phyloP scores from a whole-genome alignment of 768 basidiomycete species.

The Psilocybe cyanescens region DNA sequence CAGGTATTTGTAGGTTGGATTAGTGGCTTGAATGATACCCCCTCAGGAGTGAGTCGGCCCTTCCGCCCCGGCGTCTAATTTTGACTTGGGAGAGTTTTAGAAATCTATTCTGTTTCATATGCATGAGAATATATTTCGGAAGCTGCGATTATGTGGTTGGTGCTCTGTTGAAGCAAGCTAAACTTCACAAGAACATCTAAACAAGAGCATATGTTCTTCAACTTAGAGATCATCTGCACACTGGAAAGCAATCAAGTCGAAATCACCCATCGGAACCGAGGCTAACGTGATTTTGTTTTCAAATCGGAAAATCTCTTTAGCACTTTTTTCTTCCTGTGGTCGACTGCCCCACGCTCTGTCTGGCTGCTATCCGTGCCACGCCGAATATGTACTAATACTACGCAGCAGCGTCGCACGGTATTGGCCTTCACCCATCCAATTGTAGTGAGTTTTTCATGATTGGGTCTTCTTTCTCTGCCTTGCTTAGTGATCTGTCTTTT shows the following conservation, averaged over 20 bases:
- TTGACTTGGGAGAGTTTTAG: not conserved
- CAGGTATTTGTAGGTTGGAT: not conserved
- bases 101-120: too few relatives aligned
- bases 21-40: not conserved
- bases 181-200: too few relatives aligned
- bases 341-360: not conserved
- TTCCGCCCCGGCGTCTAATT: not conserved
- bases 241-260: too few relatives aligned
- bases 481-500: not conserved
- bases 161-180: too few relatives aligned
- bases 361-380: not conserved
- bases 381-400: not conserved
- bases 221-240: too few relatives aligned
- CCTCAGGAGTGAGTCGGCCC: not conserved
- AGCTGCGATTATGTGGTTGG: too few relatives aligned
- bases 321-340: not conserved
- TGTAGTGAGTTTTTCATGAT: not conserved
- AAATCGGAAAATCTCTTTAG: not conserved
- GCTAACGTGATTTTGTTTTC: not conserved
- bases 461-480: not conserved
- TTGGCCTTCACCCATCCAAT: not conserved
- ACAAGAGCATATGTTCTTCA: too few relatives aligned
- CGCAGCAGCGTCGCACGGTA: not conserved
- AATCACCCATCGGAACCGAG: too few relatives aligned
- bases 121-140: too few relatives aligned